Conservation (phyloP, 164 flowering plant genomes). For the Protea cynaroides region DNA sequence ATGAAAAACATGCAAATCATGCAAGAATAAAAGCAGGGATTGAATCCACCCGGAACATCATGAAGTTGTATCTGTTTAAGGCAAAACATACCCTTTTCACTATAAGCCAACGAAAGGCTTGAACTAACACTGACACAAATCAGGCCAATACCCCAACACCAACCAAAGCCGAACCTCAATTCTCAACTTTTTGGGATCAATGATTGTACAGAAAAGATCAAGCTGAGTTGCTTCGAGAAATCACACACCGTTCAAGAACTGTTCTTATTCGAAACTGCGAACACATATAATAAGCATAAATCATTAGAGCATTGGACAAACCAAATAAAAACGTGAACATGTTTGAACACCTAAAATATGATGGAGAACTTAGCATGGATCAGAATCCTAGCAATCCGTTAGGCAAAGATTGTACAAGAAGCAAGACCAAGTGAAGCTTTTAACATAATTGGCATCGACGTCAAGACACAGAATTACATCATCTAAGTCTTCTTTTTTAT, state of each 20-base stretch:
- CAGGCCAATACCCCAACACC: conserved; percentile 6
- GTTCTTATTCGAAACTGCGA: conserved; percentile 77
- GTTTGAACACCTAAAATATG: neutral
- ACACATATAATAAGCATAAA: neutral
- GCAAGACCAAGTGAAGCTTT: too few species aligned
- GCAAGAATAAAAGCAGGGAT: neutral
- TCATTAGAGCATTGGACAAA: neutral
- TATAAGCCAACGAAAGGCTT: neutral
- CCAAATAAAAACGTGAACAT: neutral
- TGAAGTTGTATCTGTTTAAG: neutral
- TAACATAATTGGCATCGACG: too few species aligned
- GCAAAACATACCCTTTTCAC: conserved; percentile 2
- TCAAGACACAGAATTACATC: too few species aligned
- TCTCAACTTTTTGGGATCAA: neutral
- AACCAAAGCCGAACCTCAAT: neutral
- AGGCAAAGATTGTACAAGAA: too few species aligned
- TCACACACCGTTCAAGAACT: conserved; percentile 41
- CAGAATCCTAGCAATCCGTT: too few species aligned
- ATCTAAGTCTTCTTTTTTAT: too few species aligned
- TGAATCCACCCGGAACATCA: neutral
- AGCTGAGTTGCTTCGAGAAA: conserved; percentile 28
- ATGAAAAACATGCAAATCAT: neutral
- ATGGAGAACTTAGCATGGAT: conserved; percentile 78
- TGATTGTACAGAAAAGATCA: conserved; percentile 10
- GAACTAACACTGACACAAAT: conserved; percentile 1